Evolutionary conservation across 306 rosid species (phyloP).

Genomic region (Albizia julibrissin): DNA sequence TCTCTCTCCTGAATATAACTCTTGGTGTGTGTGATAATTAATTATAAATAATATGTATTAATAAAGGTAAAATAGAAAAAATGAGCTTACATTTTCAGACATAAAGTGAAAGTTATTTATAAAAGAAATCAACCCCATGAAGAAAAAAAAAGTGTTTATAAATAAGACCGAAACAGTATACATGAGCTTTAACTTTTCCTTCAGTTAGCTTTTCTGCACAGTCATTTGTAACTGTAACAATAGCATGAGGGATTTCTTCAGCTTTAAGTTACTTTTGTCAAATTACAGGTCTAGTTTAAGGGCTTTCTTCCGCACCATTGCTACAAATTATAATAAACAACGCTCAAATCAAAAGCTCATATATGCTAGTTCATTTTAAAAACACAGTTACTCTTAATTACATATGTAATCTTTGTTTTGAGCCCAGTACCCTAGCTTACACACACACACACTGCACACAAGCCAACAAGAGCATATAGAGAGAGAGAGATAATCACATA

Average conservation of each 20-base stretch:
- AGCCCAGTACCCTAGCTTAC: background rate
- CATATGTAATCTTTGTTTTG: constrained; percentile 6
- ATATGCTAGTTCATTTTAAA: background rate
- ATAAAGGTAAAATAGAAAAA: no score
- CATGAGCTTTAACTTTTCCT: background rate
- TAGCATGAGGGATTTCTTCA: background rate
- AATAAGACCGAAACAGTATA: no score
- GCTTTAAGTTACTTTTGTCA: constrained; percentile 31
- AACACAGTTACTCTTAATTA: background rate
- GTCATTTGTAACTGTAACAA: background rate
- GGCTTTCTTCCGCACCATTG: constrained; percentile 12
- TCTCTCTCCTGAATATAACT: no score
- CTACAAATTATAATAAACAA: background rate
- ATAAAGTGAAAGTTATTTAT: no score
- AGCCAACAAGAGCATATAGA: constrained; percentile 32
- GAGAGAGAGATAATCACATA: background rate
- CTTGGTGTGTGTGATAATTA: no score
- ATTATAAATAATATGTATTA: no score
- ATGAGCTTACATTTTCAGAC: no score
- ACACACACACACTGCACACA: constrained; percentile 26
- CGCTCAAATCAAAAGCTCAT: background rate
- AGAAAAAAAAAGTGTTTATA: no score
- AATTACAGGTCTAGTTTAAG: constrained; percentile 21
- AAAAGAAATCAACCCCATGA: no score
- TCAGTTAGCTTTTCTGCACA: constrained; percentile 9